Base-by-base conservation (phyloP, 306 rosid genomes). In the Crataegus laevigata region DNA sequence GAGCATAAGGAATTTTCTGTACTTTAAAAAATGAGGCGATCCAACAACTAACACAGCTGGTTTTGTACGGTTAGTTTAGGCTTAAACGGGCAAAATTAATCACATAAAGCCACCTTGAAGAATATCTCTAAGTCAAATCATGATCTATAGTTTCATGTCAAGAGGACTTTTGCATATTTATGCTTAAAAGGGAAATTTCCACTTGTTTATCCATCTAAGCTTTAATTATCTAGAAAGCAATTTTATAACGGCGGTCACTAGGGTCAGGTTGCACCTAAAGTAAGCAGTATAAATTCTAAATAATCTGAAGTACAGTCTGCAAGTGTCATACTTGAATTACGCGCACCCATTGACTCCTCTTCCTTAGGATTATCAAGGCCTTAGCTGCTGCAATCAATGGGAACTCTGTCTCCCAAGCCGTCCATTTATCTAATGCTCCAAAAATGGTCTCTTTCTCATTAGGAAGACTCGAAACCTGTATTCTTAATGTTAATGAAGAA, bases 351-450 rank as follows among this genome's bases (percentile, higher is more conserved):
- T 90, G 96, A 61, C 85, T 68, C 82, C 87, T 86, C 75, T 79
- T 85, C 83, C 88, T 79, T 57, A 92, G 72, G 75, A 92, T 86
- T 76, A 75, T 90, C 82, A 94, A 87, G 81, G 97, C 97, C 87
- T 92, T 92, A 11, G 86, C 84, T 8, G 75, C 93, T 51, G 97
- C 96, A 85, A 94, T 85, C 89, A 92, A 47, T 9, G 99, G 97
- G 78, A 94, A 94, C 84, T 92, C 96, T 24, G 87, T 88, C 87
- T 94, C 99, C 97, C 96, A 92, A 77, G 97, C 97, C 2, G 76
- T 80, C 97, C 97, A 94, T 87, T 92, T 92, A 82, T 94, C 93
- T 74, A 94, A 83, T 69, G 94, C 99, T 26, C 97, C 92, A 85
- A 86, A 94, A 52, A 94, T 89, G 76, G 91, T 87, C 79, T 90